phyloP scores from a whole-genome alignment of 164 flowering plant genomes.

The Aristolochia californica region DNA sequence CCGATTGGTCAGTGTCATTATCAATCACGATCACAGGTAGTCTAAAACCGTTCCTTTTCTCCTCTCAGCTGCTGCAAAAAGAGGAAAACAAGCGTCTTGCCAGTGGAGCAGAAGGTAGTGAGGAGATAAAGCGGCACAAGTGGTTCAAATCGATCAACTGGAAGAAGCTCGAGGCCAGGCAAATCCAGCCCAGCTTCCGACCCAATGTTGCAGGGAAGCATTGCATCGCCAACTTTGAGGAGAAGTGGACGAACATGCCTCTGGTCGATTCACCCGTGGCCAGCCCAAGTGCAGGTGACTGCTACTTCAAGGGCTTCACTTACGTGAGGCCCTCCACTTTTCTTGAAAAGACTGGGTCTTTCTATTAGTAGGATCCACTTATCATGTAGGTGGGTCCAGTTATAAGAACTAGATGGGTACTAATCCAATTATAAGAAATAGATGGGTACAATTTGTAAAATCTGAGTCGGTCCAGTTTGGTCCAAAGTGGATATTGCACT shows the following conservation, averaged over 20 bases:
- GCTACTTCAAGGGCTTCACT: constrained; percentile 50
- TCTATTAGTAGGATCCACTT: not conserved
- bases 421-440: too few relatives aligned
- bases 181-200: constrained; percentile 63
- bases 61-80: constrained; percentile 60
- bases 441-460: too few relatives aligned
- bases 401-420: too few relatives aligned
- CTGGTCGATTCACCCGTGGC: constrained; percentile 63
- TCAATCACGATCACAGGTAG: too few relatives aligned
- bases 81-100: constrained; percentile 73
- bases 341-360: constrained; percentile 17
- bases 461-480: too few relatives aligned
- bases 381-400: too few relatives aligned
- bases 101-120: constrained; percentile 53
- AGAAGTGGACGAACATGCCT: constrained; percentile 73
- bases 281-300: constrained; percentile 45
- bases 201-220: constrained; percentile 72
- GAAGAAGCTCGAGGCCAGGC: constrained; percentile 68
- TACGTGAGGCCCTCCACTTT: constrained; percentile 57
- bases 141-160: constrained; percentile 88
- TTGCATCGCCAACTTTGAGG: constrained; percentile 77
- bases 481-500: too few relatives aligned
- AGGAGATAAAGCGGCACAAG: constrained; percentile 72
- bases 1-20: too few relatives aligned
- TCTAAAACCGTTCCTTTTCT: not conserved